phyloP scores from a whole-genome alignment of 331 rosid species.

The Dryas integrifolia region DNA sequence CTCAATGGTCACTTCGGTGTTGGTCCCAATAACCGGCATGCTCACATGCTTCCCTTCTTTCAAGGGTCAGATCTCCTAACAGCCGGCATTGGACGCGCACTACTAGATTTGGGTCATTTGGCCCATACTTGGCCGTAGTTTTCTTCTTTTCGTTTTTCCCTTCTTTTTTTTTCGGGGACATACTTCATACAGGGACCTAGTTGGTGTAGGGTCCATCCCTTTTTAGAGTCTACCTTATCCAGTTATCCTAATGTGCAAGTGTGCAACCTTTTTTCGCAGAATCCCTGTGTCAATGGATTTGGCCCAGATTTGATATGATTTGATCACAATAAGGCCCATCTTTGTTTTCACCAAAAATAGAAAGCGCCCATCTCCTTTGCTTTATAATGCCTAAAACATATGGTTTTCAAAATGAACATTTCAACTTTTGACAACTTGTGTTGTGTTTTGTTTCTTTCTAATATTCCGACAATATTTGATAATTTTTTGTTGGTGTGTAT shows the following conservation, averaged over 20 bases:
- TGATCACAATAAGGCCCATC: background rate
- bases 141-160: too few relatives aligned
- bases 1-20: too few relatives aligned
- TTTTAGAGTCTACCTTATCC: too few relatives aligned
- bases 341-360: too few relatives aligned
- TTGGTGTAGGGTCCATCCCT: too few relatives aligned
- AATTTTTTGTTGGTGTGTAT: background rate
- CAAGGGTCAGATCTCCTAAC: background rate
- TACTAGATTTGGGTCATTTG: background rate
- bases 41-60: background rate
- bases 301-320: background rate
- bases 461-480: background rate
- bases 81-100: background rate
- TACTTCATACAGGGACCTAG: too few relatives aligned
- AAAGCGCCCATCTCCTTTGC: too few relatives aligned
- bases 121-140: background rate
- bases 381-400: too few relatives aligned
- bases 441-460: background rate
- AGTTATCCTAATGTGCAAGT: too few relatives aligned
- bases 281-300: background rate
- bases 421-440: background rate
- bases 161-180: background rate
- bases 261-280: background rate
- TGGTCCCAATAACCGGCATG: too few relatives aligned
- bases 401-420: background rate